Evolutionary conservation across 371 early-diverging fungal genomes (phyloP).

Genomic region (Lichtheimia corymbifera): DNA sequence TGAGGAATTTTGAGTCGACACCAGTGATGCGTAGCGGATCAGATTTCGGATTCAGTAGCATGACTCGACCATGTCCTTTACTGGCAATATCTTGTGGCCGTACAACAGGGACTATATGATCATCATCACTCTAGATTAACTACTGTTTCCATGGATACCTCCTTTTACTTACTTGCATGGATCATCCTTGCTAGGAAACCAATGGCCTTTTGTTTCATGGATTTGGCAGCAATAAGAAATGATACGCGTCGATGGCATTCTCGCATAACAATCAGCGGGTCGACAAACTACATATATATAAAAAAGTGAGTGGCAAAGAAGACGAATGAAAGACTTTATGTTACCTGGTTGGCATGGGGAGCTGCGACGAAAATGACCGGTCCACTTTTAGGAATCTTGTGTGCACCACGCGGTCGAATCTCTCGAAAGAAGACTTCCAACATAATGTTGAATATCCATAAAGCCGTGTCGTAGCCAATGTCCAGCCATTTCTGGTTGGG

Average conservation of each 20-base stretch:
- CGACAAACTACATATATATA: constrained; percentile 68
- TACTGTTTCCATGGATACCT: no score
- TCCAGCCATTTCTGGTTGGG: constrained; percentile 8
- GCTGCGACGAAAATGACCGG: constrained; percentile 92
- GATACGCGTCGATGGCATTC: constrained; percentile 75
- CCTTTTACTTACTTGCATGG: constrained; percentile 56
- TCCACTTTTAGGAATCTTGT: constrained; percentile 79
- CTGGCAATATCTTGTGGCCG: constrained; percentile 84
- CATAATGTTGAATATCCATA: constrained; percentile 54
- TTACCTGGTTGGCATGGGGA: constrained; percentile 90
- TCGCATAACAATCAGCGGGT: constrained; percentile 79
- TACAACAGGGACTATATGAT: constrained; percentile 74
- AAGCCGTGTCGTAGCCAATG: constrained; percentile 20
- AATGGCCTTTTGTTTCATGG: constrained; percentile 77
- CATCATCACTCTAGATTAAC: background rate
- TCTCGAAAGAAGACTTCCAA: constrained; percentile 85
- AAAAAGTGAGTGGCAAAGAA: background rate
- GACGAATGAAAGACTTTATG: background rate
- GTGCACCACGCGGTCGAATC: constrained; percentile 78
- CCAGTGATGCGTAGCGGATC: constrained; percentile 68
- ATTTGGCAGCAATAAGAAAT: constrained; percentile 79
- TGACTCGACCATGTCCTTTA: constrained; percentile 66
- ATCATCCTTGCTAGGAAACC: constrained; percentile 75
- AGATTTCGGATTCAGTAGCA: constrained; percentile 56
- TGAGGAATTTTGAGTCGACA: constrained; percentile 65